These are phyloP conservation scores for Penstemon eatonii DNA, from an alignment of 257 asterid species.

Conservation along the genomic window DNA sequence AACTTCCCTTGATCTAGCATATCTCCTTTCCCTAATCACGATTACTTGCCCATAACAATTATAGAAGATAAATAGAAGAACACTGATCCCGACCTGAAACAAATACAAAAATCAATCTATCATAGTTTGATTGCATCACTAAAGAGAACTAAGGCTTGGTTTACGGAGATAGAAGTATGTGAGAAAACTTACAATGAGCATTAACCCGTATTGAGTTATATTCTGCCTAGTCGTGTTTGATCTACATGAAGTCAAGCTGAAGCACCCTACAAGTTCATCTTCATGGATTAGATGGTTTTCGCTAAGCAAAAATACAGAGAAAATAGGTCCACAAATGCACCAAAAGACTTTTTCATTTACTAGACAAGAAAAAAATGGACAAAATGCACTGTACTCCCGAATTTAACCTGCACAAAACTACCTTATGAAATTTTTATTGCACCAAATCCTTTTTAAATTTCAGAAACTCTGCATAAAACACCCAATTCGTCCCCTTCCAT, in stretches of 20 bases:
- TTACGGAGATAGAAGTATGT: neutral
- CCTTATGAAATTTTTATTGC: no score
- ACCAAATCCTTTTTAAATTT: no score
- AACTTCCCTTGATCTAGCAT: conserved; percentile 75
- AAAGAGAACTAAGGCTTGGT: neutral
- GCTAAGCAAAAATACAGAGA: neutral
- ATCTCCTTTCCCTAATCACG: conserved; percentile 54
- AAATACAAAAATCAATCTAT: conserved; percentile 4
- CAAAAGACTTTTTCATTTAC: no score
- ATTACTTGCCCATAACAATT: conserved; percentile 65
- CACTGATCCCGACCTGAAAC: conserved; percentile 58
- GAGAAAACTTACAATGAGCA: conserved; percentile 64
- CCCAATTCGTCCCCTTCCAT: no score
- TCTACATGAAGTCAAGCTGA: conserved; percentile 60
- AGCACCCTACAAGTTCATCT: conserved; percentile 55
- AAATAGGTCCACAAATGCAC: no score
- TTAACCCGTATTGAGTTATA: conserved; percentile 61
- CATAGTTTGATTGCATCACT: neutral
- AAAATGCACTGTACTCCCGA: no score
- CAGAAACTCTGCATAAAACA: no score
- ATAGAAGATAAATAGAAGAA: conserved; percentile 58
- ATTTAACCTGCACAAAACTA: no score
- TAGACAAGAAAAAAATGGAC: no score
- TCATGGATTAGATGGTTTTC: conserved; percentile 10
- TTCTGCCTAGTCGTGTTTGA: conserved; percentile 56